Percentiles rank a stretch among this genome's conserved stretches.
Conservation (phyloP, 2,329 filamentous ascomycete species). For the Penicillium sp. region DNA sequence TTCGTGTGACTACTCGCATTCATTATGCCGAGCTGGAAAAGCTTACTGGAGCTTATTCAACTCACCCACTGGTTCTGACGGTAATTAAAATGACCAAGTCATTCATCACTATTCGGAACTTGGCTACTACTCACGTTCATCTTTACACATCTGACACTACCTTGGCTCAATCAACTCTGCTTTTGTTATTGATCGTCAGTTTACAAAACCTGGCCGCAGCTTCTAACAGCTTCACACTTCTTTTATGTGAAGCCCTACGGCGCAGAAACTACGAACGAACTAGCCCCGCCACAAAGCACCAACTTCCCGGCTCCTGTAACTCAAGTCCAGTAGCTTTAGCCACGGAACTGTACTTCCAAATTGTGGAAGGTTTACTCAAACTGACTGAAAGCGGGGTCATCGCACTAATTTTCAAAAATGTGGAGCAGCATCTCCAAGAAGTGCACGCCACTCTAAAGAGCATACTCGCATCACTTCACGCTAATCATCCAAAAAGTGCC, state of each 20-base stretch:
- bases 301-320: too few relatives aligned
- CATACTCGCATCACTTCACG: not conserved
- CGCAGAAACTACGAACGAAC: not conserved
- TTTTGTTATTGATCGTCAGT: not conserved
- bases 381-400: not conserved
- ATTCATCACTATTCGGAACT: not conserved
- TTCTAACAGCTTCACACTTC: not conserved
- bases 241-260: not conserved
- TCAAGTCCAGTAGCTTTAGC: not conserved
- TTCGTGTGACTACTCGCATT: not conserved
- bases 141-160: not conserved
- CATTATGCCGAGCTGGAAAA: not conserved
- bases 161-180: not conserved
- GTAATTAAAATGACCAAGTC: not conserved
- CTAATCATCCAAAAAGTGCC: not conserved
- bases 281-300: not conserved
- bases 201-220: not conserved
- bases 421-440: not conserved
- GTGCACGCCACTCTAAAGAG: not conserved
- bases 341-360: not conserved
- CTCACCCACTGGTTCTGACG: not conserved
- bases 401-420: not conserved
- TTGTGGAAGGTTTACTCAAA: not conserved
- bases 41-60: not conserved
- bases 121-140: not conserved